phyloP scores from a whole-genome alignment of 345 rosid genomes.

The Trapa bicornis region DNA sequence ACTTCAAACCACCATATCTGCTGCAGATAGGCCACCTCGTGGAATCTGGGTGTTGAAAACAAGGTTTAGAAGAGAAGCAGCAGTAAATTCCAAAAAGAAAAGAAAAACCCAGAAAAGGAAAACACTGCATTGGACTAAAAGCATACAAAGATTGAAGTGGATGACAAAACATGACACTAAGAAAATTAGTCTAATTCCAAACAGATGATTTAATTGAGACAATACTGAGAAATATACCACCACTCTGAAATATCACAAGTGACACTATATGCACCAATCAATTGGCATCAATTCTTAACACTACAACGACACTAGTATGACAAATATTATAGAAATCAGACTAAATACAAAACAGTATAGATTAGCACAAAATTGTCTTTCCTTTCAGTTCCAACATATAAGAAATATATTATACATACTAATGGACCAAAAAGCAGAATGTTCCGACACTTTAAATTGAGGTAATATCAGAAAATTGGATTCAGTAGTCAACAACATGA shows the following conservation, averaged over 20 bases:
- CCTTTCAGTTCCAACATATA: background rate
- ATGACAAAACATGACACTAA: background rate
- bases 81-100: background rate
- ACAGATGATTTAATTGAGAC: background rate
- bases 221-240: background rate
- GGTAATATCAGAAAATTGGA: background rate
- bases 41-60: constrained; percentile 39
- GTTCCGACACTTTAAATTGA: too few species aligned
- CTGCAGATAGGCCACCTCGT: constrained; percentile 68
- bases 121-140: background rate
- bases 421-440: too few species aligned
- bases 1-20: constrained; percentile 99
- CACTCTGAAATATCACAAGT: background rate
- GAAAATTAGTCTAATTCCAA: background rate
- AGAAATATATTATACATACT: too few species aligned
- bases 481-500: background rate
- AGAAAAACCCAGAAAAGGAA: background rate
- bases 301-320: background rate
- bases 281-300: background rate
- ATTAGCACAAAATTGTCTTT: background rate
- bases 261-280: background rate
- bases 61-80: constrained; percentile 1
- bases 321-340: background rate
- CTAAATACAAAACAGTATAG: too few species aligned
- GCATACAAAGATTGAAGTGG: background rate